A percentile compares a stretch with the other conserved stretches of the same genome.
These are phyloP conservation scores for Saccharomyces hybrid DNA, from an alignment of 1,139 yeast species.

Conservation along the genomic window DNA sequence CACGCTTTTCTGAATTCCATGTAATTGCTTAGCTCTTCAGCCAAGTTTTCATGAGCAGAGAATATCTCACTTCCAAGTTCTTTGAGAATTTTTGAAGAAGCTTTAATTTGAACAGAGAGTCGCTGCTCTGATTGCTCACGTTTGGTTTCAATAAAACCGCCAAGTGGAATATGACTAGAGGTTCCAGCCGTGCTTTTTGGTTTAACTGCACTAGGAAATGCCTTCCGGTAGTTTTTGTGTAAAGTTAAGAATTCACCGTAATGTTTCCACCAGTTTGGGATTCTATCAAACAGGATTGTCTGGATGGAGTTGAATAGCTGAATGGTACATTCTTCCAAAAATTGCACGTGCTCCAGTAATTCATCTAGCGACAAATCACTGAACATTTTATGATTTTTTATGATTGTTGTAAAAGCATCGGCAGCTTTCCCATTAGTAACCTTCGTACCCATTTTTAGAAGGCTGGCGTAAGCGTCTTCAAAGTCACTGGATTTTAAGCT, in stretches of 20 bases:
- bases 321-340: slow-evolving; percentile 24
- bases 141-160: slow-evolving; percentile 35
- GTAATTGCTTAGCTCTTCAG: slow-evolving; percentile 55
- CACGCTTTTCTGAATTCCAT: slow-evolving; percentile 38
- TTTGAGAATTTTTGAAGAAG: slow-evolving; percentile 11
- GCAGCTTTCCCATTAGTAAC: slow-evolving; percentile 4
- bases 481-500: slow-evolving; percentile 42
- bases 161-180: slow-evolving; percentile 16
- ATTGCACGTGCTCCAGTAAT: slow-evolving; percentile 15
- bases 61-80: slow-evolving; percentile 19
- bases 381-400: neutral
- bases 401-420: neutral
- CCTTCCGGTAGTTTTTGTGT: slow-evolving; percentile 29
- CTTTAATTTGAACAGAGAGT: slow-evolving; percentile 28
- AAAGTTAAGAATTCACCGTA: slow-evolving; percentile 32
- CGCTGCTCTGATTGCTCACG: slow-evolving; percentile 33
- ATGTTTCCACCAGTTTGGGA: slow-evolving; percentile 48
- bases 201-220: slow-evolving; percentile 14
- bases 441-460: slow-evolving; percentile 16
- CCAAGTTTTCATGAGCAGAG: slow-evolving; percentile 47
- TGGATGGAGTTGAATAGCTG: slow-evolving; percentile 40
- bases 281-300: slow-evolving; percentile 34
- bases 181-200: slow-evolving; percentile 1
- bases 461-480: slow-evolving; percentile 16
- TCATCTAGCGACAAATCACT: slow-evolving; percentile 9